A percentile compares a stretch with the other conserved stretches of the same genome.
These are phyloP conservation scores for Penicillium sp. DNA, from an alignment of 2,329 filamentous ascomycete species.

Conservation along the genomic window DNA sequence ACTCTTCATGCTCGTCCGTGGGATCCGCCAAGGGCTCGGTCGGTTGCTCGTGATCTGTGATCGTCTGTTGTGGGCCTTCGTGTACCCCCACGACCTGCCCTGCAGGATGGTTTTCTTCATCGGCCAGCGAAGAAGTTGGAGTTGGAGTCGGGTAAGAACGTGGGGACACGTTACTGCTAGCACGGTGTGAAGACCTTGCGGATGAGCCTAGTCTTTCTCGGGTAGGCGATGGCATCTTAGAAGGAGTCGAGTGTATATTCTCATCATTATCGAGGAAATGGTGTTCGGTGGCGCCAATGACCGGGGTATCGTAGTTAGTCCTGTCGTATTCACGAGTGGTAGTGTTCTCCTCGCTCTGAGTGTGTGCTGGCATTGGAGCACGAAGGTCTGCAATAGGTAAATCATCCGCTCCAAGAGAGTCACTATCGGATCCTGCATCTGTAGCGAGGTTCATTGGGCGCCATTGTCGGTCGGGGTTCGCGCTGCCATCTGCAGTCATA, in stretches of 20 bases:
- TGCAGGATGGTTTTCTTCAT: constrained; percentile 35
- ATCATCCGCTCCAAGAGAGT: constrained; percentile 27
- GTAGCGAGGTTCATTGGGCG: constrained; percentile 22
- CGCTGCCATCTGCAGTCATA: constrained; percentile 31
- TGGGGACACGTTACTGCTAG: constrained; percentile 36
- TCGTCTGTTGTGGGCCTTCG: constrained; percentile 5
- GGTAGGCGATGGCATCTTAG: constrained; percentile 38
- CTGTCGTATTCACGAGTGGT: constrained; percentile 24
- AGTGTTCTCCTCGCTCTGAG: constrained; percentile 14
- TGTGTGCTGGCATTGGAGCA: constrained; percentile 17
- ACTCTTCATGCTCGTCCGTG: constrained; percentile 49
- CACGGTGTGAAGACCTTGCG: constrained; percentile 37
- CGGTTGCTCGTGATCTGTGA: constrained; percentile 13
- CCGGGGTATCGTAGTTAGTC: constrained; percentile 33
- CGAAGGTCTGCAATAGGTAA: constrained; percentile 27
- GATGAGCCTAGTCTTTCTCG: constrained; percentile 31
- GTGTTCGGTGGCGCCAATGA: constrained; percentile 32
- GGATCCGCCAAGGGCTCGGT: constrained; percentile 29
- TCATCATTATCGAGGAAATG: constrained; percentile 29
- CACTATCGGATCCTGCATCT: constrained; percentile 21
- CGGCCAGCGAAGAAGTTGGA: constrained; percentile 41
- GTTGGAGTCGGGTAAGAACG: constrained; percentile 45
- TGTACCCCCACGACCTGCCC: constrained; percentile 16
- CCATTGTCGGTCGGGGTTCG: constrained; percentile 18
- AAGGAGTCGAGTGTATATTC: constrained; percentile 37